Base-by-base conservation (phyloP, 495 filamentous ascomycete species). In the Diplogelasinospora grovesii region DNA sequence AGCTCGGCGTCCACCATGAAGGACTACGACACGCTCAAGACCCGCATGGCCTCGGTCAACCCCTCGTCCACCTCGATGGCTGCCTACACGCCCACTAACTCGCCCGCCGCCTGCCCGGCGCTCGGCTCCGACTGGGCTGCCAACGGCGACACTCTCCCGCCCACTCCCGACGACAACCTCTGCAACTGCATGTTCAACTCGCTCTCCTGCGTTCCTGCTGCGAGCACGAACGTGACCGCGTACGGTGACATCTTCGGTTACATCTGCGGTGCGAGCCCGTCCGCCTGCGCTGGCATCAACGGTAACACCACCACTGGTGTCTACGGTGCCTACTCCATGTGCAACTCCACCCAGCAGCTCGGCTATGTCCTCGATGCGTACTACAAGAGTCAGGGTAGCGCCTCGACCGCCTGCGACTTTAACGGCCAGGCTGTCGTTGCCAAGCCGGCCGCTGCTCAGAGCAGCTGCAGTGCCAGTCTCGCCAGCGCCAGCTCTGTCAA, bases 311-410 rank as follows among this genome's bases (percentile, higher is more conserved):
- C 76, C 35, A 77, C 71, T 15, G 92, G 88, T 35, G 67, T 67
- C 16, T 98, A 93, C 60, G 92, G 92, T 35, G 80, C 86, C 5
- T 97, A 89, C 68, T 78, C 80, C 62, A 93, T 95, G 85, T 98
- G 92, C 72, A 74, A 72, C 50, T 45, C 78, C 48, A 77, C 70
- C 46, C 71, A 94, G 61, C 75, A 92, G 65, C 78, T 97, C 18
- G 80, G 78, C 36, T 95, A 80, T 57, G 83, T 79, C 22, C 71
- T 96, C 47, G 82, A 95, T 67, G 46, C 65, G 42, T 98, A 95
- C 72, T 92, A 89, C 65, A 59, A 70, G 11, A 67, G 68, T 54
- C 81, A 87, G 67, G 64, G 64, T 43, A 53, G 60, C 28, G 67
- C 59, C 36, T 54, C 64, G 15, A 57, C 61, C 25, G 83, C 88